Evolutionary conservation across 2,329 filamentous ascomycete species (phyloP), one percentile per base, ranked within the genome.

Genomic region (Drechslerella dactyloides): DNA sequence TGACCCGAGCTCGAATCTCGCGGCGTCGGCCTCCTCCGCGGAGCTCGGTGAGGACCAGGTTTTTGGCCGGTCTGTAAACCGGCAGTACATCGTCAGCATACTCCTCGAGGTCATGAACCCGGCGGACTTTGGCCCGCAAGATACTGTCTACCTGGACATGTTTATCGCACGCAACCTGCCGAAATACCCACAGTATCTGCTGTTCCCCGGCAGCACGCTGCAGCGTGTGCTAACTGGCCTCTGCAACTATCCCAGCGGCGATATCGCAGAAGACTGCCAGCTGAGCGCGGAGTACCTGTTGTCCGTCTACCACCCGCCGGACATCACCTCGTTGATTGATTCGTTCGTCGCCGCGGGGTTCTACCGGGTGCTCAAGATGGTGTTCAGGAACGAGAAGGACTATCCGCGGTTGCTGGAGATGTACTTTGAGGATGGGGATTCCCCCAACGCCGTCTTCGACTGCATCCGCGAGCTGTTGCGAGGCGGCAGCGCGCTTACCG

Each of bases 81-180:
- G 94, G 35, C 94, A 99, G 79, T 96, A 96, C 77, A 87, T 99
- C 69, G 85, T 97, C 74, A 93, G 90, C 52, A 96, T 97, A 64
- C 82, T 99, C 66, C 84, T 96, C 10, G 92, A 96, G 78, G 89
- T 97, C 27, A 96, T 99, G 91, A 90, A 88, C 55, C 82, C 86
- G 0, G 82, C 84, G 2, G 86, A 90, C 52, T 97, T 96, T 79
- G 85, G 87, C 0, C 80, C 87, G 0, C 86, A 90, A 72, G 92
- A 97, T 77, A 93, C 90, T 11, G 90, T 99, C 63, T 99, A 96
- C 79, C 85, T 99, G 50, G 92, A 99, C 80, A 99, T 99, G 92
- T 99, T 99, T 78, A 90, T 99, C 78, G 93, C 94, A 17, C 87
- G 94, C 63, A 99, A 96, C 78, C 82, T 99, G 55, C 91, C 96